Evolutionary conservation across 331 rosid species (phyloP), one percentile per base, ranked within the genome.

Genomic region (Saraca asoca): DNA sequence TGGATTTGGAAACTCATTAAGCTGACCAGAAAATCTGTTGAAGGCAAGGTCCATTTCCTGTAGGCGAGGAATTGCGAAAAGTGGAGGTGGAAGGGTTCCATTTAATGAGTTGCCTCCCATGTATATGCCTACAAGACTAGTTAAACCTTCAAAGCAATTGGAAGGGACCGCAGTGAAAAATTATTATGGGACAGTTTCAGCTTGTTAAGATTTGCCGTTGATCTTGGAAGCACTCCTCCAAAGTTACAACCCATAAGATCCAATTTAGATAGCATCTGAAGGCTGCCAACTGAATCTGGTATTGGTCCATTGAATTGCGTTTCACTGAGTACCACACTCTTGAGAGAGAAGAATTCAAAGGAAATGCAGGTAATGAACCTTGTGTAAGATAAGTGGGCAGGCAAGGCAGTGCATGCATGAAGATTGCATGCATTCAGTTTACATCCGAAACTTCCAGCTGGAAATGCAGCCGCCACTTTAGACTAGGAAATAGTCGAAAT

Each of bases 11-110:
- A 64, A 54, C 56, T 0, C 72, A 6, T 0, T 58, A 2, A 75
- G 13, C 1, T 34, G 42, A 15, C 82, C 81, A 12, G 9, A 58
- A 2, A 82, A 76, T 0, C 39, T 65, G 42, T 82, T 82, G 61
- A 16, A 11, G 5, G 66, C 33, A 9, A 79, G 73, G 5, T 12
- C 43, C 7, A 79, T 1, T 3, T 11, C 9, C 20, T 35, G 15
- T 48, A 78, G 17, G 13, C 48, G 0, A 0, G 65, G 62, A 33
- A 57, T 70, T 53, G 68, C 7, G 1, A 13, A 19, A 12, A 58
- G 35, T 37, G 43, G 20, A 13, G 29, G 0, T 11, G 68, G 76
- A 7, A 52, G 34, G 6, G 12, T 39, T 2, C 50, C 64, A 38
- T 19, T 42, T 11, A 60, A 29, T 6, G 51, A 60, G 18, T 60